Evolutionary conservation across 495 filamentous ascomycete genomes (phyloP), one percentile per base, ranked within the genome.

Genomic region (Talaromyces thailandensis): DNA sequence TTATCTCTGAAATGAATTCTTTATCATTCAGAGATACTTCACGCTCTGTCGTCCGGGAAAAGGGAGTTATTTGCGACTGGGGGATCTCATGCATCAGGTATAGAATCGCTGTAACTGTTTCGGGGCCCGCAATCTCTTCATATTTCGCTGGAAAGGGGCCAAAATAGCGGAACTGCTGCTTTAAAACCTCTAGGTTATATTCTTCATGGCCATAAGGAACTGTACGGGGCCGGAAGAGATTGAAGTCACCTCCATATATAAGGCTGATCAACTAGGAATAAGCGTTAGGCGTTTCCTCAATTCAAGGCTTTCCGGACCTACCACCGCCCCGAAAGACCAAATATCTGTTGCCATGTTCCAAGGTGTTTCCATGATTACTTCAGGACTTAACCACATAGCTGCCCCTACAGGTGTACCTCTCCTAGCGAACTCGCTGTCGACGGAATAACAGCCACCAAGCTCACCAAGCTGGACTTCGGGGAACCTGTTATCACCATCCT

Each of bases 341-440:
- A 64, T 64, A 53, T 64, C 62, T n/a, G 62, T 64, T 60, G 35
- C 56, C 25, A 37, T 64, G 28, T 60, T 60, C 62, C 56, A 64
- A 31, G 62, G 62, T 9, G 56, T 64, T 60, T 64, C 62, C 62
- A 64, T 64, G 31, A 64, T 64, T 23, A 64, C 56, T 35, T 64
- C 62, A 7, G 62, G 62, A 40, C 62, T 59, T 14, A 35, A 52
- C 62, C 62, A 64, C 62, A 64, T 64, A 21, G 62, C 35, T 32
- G 55, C 62, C 50, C 62, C 62, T 31, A 64, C 23, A 48, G 62
- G 62, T 26, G 62, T 64, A 35, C 56, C 62, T 51, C n/a, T 4
- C 48, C 37, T 59, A n/a, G 62, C 62, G 21, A 50, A 60, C 55
- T 29, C 16, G 56, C 35, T 51, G 62, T 59, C 56, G n/a, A 40